Percentiles rank a stretch among this genome's conserved stretches.
These are phyloP conservation scores for Avena insularis DNA, from an alignment of 176 grass and related monocot species.

Conservation along the genomic window DNA sequence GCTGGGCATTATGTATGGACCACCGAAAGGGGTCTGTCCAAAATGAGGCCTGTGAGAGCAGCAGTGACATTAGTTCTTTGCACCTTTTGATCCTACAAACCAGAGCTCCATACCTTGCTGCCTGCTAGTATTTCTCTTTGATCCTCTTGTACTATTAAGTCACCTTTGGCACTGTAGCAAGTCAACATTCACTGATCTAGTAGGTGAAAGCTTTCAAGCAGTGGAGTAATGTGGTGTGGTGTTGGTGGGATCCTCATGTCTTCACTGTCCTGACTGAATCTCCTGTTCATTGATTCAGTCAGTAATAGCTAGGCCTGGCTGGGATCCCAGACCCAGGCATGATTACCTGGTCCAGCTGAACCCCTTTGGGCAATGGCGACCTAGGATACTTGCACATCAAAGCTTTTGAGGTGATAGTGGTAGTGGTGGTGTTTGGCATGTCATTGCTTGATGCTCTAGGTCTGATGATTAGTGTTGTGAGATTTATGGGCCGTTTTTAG, in stretches of 20 bases:
- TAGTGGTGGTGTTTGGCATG: neutral
- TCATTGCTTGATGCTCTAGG: neutral
- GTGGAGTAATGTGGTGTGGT: slow-evolving; percentile 27
- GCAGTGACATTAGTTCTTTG: slow-evolving; percentile 39
- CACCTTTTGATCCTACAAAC: slow-evolving; percentile 24
- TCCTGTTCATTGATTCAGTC: slow-evolving; percentile 46
- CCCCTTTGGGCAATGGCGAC: slow-evolving; percentile 26
- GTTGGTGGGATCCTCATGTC: slow-evolving; percentile 30
- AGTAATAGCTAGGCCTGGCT: slow-evolving; percentile 35
- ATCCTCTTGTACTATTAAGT: neutral
- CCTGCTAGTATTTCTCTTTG: slow-evolving; percentile 1
- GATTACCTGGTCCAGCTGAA: slow-evolving; percentile 9
- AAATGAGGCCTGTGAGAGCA: slow-evolving; percentile 23
- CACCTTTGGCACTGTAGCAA: slow-evolving; percentile 29
- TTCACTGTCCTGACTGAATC: slow-evolving; percentile 45
- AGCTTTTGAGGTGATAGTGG: neutral
- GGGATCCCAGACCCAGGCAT: neutral
- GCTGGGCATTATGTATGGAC: slow-evolving; percentile 40
- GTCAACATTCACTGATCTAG: slow-evolving; percentile 28
- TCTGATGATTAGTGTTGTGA: neutral
- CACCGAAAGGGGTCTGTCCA: slow-evolving; percentile 27
- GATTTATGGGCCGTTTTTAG: neutral
- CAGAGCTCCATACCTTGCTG: slow-evolving; percentile 15
- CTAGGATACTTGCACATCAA: slow-evolving; percentile 17
- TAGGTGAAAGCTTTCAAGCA: slow-evolving; percentile 32